These are phyloP conservation scores for Pontederia paniculata DNA, from an alignment of 176 grass and related monocot species.

Conservation along the genomic window DNA sequence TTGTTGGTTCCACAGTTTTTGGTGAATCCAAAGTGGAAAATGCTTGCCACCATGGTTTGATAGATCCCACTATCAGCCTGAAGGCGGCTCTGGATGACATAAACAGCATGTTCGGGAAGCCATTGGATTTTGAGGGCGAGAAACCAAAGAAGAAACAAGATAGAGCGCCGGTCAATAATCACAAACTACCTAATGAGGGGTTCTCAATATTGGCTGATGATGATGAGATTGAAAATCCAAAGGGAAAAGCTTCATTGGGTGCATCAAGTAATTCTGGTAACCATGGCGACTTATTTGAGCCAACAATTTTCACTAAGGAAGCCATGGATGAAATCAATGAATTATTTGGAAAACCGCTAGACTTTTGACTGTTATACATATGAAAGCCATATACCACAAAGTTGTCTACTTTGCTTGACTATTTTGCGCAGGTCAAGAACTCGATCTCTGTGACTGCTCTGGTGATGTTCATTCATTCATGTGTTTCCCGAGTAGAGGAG, in stretches of 20 bases:
- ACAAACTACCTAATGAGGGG: slow-evolving; percentile 26
- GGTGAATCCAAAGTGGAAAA: slow-evolving; percentile 73
- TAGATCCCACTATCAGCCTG: slow-evolving; percentile 79
- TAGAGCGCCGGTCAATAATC: slow-evolving; percentile 16
- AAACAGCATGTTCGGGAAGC: slow-evolving; percentile 84
- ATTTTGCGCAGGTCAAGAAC: no score
- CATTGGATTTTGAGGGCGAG: slow-evolving; percentile 41
- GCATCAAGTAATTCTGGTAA: slow-evolving; percentile 27
- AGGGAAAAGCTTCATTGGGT: slow-evolving; percentile 11
- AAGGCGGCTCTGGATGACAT: slow-evolving; percentile 87
- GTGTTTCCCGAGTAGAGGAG: no score
- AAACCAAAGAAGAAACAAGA: slow-evolving; percentile 33
- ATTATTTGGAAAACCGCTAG: slow-evolving; percentile 73
- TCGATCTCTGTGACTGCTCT: no score
- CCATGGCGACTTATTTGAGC: slow-evolving; percentile 63
- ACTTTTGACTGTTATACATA: slow-evolving; percentile 27
- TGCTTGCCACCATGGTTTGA: slow-evolving; percentile 81
- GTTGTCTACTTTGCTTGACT: no score
- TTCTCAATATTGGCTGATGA: slow-evolving; percentile 76
- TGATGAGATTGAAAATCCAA: slow-evolving; percentile 24
- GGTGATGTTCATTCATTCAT: no score
- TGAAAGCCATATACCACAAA: no score
- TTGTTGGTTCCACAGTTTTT: slow-evolving; percentile 69
- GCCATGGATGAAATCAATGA: slow-evolving; percentile 85
- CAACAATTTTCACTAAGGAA: slow-evolving; percentile 61